Conservation (phyloP, 2,329 filamentous ascomycete species). For the Neonectria punicea region DNA sequence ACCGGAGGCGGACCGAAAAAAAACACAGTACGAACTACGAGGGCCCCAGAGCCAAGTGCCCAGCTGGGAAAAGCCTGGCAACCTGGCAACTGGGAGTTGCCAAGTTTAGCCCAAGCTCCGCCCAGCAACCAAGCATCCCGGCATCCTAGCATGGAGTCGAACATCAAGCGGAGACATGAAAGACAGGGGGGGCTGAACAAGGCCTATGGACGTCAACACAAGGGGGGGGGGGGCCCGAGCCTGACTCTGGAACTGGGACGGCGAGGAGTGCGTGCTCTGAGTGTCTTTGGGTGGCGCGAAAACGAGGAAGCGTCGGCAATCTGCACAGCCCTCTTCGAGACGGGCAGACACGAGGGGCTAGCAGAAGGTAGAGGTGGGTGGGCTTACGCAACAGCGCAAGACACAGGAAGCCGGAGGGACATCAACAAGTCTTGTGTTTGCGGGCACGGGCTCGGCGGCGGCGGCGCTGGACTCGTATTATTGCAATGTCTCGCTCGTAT, state of each 20-base stretch:
- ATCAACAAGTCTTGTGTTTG: background rate
- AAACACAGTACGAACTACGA: constrained; percentile 16
- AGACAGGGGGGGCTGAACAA: constrained; percentile 17
- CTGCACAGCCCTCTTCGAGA: constrained; percentile 19
- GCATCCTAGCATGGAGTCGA: background rate
- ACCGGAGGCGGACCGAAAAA: constrained; percentile 39
- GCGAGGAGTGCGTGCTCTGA: background rate
- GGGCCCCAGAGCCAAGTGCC: too few relatives aligned
- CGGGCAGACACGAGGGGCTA: constrained; percentile 16
- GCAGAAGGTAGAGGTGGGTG: constrained; percentile 13
- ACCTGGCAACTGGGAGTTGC: constrained; percentile 9
- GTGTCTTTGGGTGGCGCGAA: background rate
- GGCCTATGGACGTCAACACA: background rate
- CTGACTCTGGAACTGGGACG: background rate
- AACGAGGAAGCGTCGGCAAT: background rate
- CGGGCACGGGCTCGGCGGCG: background rate
- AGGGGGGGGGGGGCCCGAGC: too few relatives aligned
- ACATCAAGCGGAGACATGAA: constrained; percentile 18
- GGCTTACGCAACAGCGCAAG: constrained; percentile 19
- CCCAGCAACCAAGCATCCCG: constrained; percentile 33
- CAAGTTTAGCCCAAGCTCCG: constrained; percentile 37
- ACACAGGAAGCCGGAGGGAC: background rate
- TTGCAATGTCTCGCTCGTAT: constrained; percentile 8
- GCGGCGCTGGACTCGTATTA: background rate
- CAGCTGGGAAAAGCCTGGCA: background rate